A percentile compares a stretch with the other conserved stretches of the same genome.
These are phyloP conservation scores for Gossypium trilobum DNA, from an alignment of 441 rosid genomes.

Conservation along the genomic window DNA sequence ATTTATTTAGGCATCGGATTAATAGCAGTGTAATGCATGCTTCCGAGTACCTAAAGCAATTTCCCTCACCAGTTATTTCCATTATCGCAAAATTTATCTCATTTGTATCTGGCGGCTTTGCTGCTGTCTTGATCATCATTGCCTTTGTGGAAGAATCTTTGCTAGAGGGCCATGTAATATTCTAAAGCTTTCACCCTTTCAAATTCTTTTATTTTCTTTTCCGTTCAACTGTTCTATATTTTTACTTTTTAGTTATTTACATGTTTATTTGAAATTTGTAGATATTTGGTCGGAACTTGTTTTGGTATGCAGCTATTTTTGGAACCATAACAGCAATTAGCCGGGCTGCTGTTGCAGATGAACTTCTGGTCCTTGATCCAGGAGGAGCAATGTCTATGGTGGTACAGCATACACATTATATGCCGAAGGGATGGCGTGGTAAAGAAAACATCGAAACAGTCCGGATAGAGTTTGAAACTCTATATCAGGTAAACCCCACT, in stretches of 20 bases:
- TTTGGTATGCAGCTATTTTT: slow-evolving; percentile 98
- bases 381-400: slow-evolving; percentile 80
- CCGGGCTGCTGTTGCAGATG: slow-evolving; percentile 80
- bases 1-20: slow-evolving; percentile 93
- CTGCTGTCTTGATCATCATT: slow-evolving; percentile 87
- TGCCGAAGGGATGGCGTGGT: slow-evolving; percentile 97
- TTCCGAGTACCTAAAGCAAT: slow-evolving; percentile 79
- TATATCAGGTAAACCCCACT: slow-evolving; percentile 62
- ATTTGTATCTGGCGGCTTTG: slow-evolving; percentile 94
- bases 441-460: slow-evolving; percentile 61
- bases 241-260: background rate
- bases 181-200: slow-evolving; percentile 16
- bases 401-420: slow-evolving; percentile 84
- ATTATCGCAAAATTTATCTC: slow-evolving; percentile 85
- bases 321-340: slow-evolving; percentile 94
- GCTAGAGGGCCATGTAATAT: slow-evolving; percentile 88
- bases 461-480: slow-evolving; percentile 71
- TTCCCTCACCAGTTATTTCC: slow-evolving; percentile 83
- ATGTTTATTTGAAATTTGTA: slow-evolving; percentile 24
- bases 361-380: slow-evolving; percentile 76
- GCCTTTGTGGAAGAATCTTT: slow-evolving; percentile 96
- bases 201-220: slow-evolving; percentile 5
- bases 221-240: background rate
- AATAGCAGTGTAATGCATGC: slow-evolving; percentile 79
- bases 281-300: slow-evolving; percentile 94